Percentiles rank a stretch among this genome's conserved stretches.
These are phyloP conservation scores for Lactarius quietus DNA, from an alignment of 768 basidiomycete species.

Conservation along the genomic window DNA sequence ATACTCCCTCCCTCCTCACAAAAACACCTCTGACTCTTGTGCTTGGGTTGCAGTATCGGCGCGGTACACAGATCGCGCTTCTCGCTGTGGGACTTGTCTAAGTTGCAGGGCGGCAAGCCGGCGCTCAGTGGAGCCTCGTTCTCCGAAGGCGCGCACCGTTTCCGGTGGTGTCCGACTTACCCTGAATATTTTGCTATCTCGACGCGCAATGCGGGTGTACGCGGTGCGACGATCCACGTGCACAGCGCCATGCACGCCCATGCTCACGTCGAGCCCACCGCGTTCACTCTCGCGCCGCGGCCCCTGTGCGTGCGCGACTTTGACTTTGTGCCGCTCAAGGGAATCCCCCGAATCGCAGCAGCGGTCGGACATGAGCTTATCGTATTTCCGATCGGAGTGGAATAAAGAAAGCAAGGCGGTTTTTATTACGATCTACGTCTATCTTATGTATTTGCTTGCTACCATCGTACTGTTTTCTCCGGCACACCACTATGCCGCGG, in stretches of 20 bases:
- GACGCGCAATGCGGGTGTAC: slow-evolving; percentile 39
- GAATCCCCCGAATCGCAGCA: slow-evolving; percentile 64
- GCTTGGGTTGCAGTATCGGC: slow-evolving; percentile 51
- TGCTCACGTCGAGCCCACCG: slow-evolving; percentile 58
- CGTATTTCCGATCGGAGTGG: slow-evolving; percentile 63
- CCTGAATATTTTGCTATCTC: slow-evolving; percentile 78
- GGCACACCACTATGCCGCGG: neutral
- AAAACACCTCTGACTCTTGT: neutral
- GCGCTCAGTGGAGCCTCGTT: slow-evolving; percentile 57
- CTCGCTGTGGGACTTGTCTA: slow-evolving; percentile 72
- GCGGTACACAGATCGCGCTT: slow-evolving; percentile 70
- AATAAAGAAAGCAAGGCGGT: slow-evolving; percentile 36
- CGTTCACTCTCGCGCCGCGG: slow-evolving; percentile 52
- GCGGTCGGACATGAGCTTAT: slow-evolving; percentile 58
- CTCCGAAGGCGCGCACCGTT: slow-evolving; percentile 60
- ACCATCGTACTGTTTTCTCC: neutral
- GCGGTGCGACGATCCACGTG: slow-evolving; percentile 58
- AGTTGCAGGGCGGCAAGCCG: slow-evolving; percentile 72
- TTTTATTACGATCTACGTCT: neutral
- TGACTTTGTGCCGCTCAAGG: slow-evolving; percentile 62
- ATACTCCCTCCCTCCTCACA: slow-evolving; percentile 1
- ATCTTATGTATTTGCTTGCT: slow-evolving; percentile 2
- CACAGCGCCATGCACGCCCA: slow-evolving; percentile 55
- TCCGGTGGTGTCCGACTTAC: slow-evolving; percentile 79
- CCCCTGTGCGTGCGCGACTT: slow-evolving; percentile 71